Evolutionary conservation across 2,329 filamentous ascomycete genomes (phyloP).

Genomic region (Acephala macrosclerotiorum): DNA sequence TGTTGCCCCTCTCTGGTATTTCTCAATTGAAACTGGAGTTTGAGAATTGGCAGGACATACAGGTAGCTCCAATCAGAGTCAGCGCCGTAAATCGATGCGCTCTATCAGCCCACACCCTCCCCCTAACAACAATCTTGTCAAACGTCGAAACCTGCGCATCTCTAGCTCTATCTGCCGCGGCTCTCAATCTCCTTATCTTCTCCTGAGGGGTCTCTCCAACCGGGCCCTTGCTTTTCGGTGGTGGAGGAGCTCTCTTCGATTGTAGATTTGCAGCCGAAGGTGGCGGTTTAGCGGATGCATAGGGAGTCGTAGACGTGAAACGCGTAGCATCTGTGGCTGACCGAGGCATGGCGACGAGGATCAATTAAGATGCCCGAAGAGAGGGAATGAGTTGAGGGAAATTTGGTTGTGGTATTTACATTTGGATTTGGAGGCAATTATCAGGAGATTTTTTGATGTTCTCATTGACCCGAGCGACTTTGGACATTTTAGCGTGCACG

Average conservation of each 20-base stretch:
- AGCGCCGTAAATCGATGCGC: constrained; percentile 45
- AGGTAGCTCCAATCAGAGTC: constrained; percentile 44
- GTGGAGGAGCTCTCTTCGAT: constrained; percentile 25
- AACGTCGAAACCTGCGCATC: constrained; percentile 42
- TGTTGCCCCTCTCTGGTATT: background rate
- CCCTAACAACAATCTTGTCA: constrained; percentile 42
- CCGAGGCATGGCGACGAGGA: constrained; percentile 55
- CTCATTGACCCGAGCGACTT: constrained; percentile 27
- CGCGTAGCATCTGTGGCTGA: constrained; percentile 82
- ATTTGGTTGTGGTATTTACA: constrained; percentile 29
- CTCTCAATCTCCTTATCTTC: constrained; percentile 45
- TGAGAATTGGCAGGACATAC: constrained; percentile 33
- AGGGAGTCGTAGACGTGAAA: constrained; percentile 74
- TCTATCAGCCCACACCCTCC: constrained; percentile 46
- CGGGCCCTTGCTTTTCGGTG: constrained; percentile 29
- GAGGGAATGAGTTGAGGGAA: constrained; percentile 11
- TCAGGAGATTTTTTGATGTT: constrained; percentile 36
- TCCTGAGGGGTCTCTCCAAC: constrained; percentile 46
- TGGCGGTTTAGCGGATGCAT: constrained; percentile 70
- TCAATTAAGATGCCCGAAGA: background rate
- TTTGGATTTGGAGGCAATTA: constrained; percentile 20
- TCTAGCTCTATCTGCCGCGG: constrained; percentile 44
- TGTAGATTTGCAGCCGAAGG: constrained; percentile 41
- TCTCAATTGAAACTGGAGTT: background rate
- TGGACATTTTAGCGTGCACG: constrained; percentile 23